Conservation (phyloP, 2,329 filamentous ascomycete genomes). For the Calonectria pseudoreteaudii region DNA sequence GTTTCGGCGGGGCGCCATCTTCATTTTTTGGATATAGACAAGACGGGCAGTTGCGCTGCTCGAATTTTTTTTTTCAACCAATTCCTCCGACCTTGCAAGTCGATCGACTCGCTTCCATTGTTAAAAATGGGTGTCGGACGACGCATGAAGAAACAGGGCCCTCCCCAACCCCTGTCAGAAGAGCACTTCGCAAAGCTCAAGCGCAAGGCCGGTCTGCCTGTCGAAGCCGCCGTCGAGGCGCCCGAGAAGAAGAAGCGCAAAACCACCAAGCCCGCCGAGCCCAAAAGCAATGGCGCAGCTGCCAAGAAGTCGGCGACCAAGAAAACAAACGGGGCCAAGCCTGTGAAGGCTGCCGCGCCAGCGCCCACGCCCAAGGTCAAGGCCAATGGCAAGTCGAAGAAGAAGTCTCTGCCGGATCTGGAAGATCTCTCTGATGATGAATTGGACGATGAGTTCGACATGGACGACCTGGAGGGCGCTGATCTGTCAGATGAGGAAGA, state of each 20-base stretch:
- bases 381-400: slow-evolving; percentile 40
- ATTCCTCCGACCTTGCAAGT: slow-evolving; percentile 9
- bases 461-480: slow-evolving; percentile 60
- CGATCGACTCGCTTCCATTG: slow-evolving; percentile 29
- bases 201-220: slow-evolving; percentile 82
- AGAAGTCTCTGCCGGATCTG: slow-evolving; percentile 55
- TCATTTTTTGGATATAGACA: slow-evolving; percentile 37
- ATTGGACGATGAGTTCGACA: slow-evolving; percentile 53
- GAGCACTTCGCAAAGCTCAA: slow-evolving; percentile 82
- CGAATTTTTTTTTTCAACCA: slow-evolving; percentile 25
- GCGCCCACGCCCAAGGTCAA: slow-evolving; percentile 43
- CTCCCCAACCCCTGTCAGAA: slow-evolving; percentile 85
- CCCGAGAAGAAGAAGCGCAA: slow-evolving; percentile 71
- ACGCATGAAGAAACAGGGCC: slow-evolving; percentile 95
- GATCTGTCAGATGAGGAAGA: slow-evolving; percentile 54
- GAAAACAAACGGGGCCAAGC: slow-evolving; percentile 49
- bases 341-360: slow-evolving; percentile 44
- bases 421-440: slow-evolving; percentile 61
- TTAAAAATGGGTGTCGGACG: slow-evolving; percentile 86
- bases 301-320: slow-evolving; percentile 43
- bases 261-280: slow-evolving; percentile 50
- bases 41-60: slow-evolving; percentile 33
- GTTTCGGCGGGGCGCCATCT: slow-evolving; percentile 51
- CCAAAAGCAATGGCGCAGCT: slow-evolving; percentile 42
- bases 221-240: slow-evolving; percentile 67